These are phyloP conservation scores for Capsicum pubescens DNA, from an alignment of 257 asterid genomes.

Conservation along the genomic window DNA sequence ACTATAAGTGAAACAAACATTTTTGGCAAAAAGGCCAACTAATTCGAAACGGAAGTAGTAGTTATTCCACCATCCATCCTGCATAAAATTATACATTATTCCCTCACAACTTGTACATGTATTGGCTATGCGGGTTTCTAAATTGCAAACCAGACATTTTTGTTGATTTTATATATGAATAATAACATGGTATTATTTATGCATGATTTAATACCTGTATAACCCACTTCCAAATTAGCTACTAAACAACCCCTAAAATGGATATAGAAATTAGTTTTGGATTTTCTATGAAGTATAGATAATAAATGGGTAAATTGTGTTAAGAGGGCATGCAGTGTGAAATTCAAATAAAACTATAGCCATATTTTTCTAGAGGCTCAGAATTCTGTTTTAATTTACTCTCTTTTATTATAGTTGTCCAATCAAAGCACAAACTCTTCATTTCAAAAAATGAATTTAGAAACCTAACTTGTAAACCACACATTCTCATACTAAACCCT, in stretches of 20 bases:
- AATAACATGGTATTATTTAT: too few relatives aligned
- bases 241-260: neutral
- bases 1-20: too few relatives aligned
- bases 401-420: constrained; percentile 19
- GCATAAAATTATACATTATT: too few relatives aligned
- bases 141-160: too few relatives aligned
- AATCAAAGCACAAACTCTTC: neutral
- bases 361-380: neutral
- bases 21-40: too few relatives aligned
- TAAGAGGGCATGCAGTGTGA: neutral
- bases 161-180: too few relatives aligned
- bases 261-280: neutral
- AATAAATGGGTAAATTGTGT: neutral
- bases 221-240: too few relatives aligned
- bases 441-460: constrained; percentile 45
- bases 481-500: constrained; percentile 33
- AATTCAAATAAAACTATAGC: neutral
- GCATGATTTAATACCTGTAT: too few relatives aligned
- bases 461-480: constrained; percentile 44
- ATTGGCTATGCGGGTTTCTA: too few relatives aligned
- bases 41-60: too few relatives aligned
- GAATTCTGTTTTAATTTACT: neutral
- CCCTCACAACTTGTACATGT: too few relatives aligned
- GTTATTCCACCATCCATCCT: too few relatives aligned
- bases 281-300: neutral